Evolutionary conservation across 1,284 basidiomycete genomes (phyloP), one percentile per base, ranked within the genome.

Genomic region (Cystobasidium slooffiae): DNA sequence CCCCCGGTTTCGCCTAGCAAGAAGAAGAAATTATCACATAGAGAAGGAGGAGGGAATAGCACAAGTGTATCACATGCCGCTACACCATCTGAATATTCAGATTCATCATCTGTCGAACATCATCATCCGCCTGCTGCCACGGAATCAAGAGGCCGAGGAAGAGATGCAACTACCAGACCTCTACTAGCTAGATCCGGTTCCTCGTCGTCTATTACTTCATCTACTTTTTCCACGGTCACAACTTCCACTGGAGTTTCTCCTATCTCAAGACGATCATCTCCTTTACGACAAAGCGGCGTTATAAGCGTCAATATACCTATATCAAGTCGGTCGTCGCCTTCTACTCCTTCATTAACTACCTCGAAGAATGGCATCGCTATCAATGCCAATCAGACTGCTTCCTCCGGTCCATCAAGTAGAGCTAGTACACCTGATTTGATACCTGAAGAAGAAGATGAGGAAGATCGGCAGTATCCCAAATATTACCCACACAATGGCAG

Each of bases 391-490:
- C 31, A 31, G 31, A 31, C 56, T 18, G 56, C 22, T 37, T 47
- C 53, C 49, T 46, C 61, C 6, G 24, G 47, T 58, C 46, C 37
- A 14, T 49, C 62, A 31, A 73, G 70, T 53, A 31, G 37, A 46
- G 49, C 63, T 39, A 47, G 62, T 12, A 73, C 70, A 31, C 70
- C 70, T 1, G 63, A 65, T 55, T 46, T 66, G 4, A 66, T 73
- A 4, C 62, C 51, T n/a, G 70, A 73, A 73, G 70, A 73, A 73
- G 70, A 73, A 31, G 70, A 72, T 44, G 68, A 73, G 20, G 43
- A 39, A 31, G 31, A 31, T 31, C 31, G 31, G 14, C n/a, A 39
- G 31, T 24, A n/a, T n/a, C 5, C 18, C 31, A 9, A 18, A 12
- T 66, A 66, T 53, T 53, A 53, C 53, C 64, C 64, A 22, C 64